These are phyloP conservation scores for Fusarium sp. DNA, from an alignment of 2,329 filamentous ascomycete species.

Conservation along the genomic window DNA sequence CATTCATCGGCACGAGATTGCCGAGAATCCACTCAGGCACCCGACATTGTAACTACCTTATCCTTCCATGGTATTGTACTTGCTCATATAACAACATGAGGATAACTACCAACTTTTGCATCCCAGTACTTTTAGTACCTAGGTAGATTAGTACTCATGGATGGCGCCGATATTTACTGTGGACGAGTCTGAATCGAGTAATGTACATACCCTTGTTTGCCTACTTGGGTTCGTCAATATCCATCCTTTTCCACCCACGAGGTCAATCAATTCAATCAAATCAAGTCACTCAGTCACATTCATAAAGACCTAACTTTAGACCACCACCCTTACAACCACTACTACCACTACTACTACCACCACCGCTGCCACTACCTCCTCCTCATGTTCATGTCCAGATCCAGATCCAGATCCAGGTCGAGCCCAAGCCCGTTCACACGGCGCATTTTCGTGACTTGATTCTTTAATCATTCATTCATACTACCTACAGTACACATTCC, in stretches of 20 bases:
- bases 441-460: conserved; percentile 30
- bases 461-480: conserved; percentile 14
- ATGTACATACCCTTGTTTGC: conserved; percentile 18
- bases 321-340: too few species aligned
- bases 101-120: background rate
- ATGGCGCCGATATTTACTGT: conserved; percentile 20
- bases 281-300: background rate
- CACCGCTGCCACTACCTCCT: background rate
- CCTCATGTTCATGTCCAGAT: conserved; percentile 1
- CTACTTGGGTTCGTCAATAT: conserved; percentile 17
- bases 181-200: conserved; percentile 36
- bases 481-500: background rate
- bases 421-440: conserved; percentile 16
- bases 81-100: background rate
- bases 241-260: conserved; percentile 33
- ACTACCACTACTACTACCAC: background rate
- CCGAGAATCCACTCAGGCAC: conserved; percentile 31
- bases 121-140: too few species aligned
- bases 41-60: too few species aligned
- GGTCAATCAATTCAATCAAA: conserved; percentile 12
- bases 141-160: too few species aligned
- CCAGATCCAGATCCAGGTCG: background rate
- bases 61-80: too few species aligned
- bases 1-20: conserved; percentile 39
- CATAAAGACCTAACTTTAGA: background rate